phyloP scores from a whole-genome alignment of 768 basidiomycete genomes.

The Clitopilus hobsonii region DNA sequence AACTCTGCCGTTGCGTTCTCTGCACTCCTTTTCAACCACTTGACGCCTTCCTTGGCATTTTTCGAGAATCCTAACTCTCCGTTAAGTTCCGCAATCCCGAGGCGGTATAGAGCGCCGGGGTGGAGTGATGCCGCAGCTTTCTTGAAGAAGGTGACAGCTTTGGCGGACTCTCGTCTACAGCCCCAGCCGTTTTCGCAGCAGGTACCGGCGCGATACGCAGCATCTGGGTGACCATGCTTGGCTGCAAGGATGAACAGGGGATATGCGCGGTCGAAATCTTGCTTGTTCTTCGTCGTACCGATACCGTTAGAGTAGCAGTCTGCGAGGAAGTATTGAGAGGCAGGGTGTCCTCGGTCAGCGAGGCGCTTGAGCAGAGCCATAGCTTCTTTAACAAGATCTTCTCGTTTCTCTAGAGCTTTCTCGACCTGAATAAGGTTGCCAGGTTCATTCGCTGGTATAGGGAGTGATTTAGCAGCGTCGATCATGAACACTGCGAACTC shows the following conservation, averaged over 20 bases:
- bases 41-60: slow-evolving; percentile 93
- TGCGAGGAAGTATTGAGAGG: slow-evolving; percentile 95
- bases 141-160: slow-evolving; percentile 89
- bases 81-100: slow-evolving; percentile 94
- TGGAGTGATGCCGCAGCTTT: slow-evolving; percentile 91
- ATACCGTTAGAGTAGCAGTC: slow-evolving; percentile 99
- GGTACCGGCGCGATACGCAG: slow-evolving; percentile 91
- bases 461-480: slow-evolving; percentile 89
- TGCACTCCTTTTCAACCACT: slow-evolving; percentile 96
- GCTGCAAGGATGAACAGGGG: slow-evolving; percentile 94
- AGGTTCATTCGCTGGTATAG: slow-evolving; percentile 63
- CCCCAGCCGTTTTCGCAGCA: slow-evolving; percentile 99
- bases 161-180: slow-evolving; percentile 85
- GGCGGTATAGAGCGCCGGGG: slow-evolving; percentile 93
- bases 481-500: slow-evolving; percentile 99
- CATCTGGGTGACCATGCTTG: slow-evolving; percentile 96
- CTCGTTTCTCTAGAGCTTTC: slow-evolving; percentile 74
- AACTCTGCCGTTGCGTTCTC: slow-evolving; percentile 94
- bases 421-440: slow-evolving; percentile 80
- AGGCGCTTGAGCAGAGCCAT: slow-evolving; percentile 82
- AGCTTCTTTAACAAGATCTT: slow-evolving; percentile 88
- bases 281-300: slow-evolving; percentile 81
- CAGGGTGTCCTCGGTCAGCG: slow-evolving; percentile 90
- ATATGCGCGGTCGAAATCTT: slow-evolving; percentile 97
- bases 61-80: slow-evolving; percentile 86